Percentiles rank a stretch among this genome's conserved stretches.
These are phyloP conservation scores for Didymella sp. DNA, from an alignment of 2,329 filamentous ascomycete genomes.

Conservation along the genomic window DNA sequence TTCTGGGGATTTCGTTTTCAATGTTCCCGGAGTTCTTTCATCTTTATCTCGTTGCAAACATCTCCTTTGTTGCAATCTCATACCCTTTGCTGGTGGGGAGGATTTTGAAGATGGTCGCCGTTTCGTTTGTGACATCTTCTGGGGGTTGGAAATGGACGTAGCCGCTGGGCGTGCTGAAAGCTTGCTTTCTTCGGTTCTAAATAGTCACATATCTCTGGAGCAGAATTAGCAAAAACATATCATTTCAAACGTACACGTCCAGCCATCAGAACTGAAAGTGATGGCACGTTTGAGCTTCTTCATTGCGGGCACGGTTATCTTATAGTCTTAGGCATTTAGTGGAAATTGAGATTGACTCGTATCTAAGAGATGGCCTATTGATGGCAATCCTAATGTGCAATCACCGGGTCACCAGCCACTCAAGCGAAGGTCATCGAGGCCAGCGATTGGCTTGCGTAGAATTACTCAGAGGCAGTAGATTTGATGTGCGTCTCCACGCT, in stretches of 20 bases:
- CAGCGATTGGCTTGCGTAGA: slow-evolving; percentile 10
- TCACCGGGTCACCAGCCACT: slow-evolving; percentile 10
- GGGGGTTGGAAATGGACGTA: slow-evolving; percentile 29
- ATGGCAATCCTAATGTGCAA: slow-evolving; percentile 18
- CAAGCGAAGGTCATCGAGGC: slow-evolving; percentile 3
- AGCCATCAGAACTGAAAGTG: not conserved
- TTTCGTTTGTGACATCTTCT: slow-evolving; percentile 25
- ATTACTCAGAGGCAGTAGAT: slow-evolving; percentile 6
- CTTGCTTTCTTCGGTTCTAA: slow-evolving; percentile 32
- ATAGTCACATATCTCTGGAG: slow-evolving; percentile 35
- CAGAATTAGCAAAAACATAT: slow-evolving; percentile 39
- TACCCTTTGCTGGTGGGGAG: slow-evolving; percentile 26
- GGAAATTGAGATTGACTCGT: slow-evolving; percentile 22
- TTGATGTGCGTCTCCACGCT: not conserved
- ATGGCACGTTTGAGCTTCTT: not conserved
- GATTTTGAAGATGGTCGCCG: slow-evolving; percentile 22
- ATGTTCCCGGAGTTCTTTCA: slow-evolving; percentile 20
- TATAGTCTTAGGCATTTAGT: slow-evolving; percentile 6
- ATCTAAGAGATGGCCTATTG: slow-evolving; percentile 11
- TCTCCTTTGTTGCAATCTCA: slow-evolving; percentile 30
- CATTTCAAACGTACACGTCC: slow-evolving; percentile 18
- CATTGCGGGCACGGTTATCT: slow-evolving; percentile 6
- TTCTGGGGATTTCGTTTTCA: slow-evolving; percentile 22
- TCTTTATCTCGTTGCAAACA: slow-evolving; percentile 14
- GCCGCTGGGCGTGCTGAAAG: slow-evolving; percentile 46